Evolutionary conservation across 768 basidiomycete species (phyloP).

Genomic region (Auriscalpium vulgare): DNA sequence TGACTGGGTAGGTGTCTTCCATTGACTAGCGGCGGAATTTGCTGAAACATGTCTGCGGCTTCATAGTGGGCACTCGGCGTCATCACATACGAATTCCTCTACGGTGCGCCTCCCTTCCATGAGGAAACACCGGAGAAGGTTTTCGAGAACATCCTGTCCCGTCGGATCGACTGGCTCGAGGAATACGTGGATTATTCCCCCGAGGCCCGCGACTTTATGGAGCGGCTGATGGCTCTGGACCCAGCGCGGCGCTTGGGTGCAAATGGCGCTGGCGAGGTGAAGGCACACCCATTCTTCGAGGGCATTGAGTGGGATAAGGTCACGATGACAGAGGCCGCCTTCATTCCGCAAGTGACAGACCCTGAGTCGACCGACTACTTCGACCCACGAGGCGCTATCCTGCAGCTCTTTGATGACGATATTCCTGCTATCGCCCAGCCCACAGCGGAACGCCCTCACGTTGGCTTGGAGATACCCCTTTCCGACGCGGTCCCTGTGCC

Average conservation of each 20-base stretch:
- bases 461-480: conserved; percentile 20
- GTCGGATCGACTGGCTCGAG: conserved; percentile 93
- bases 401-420: conserved; percentile 88
- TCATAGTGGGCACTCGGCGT: conserved; percentile 95
- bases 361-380: conserved; percentile 99
- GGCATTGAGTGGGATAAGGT: conserved; percentile 93
- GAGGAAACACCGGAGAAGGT: conserved; percentile 96
- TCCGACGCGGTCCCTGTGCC: conserved; percentile 15
- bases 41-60: conserved; percentile 6
- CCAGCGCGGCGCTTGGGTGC: conserved; percentile 75
- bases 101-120: conserved; percentile 95
- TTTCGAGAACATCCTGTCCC: conserved; percentile 95
- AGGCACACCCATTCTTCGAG: conserved; percentile 81
- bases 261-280: conserved; percentile 87
- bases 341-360: conserved; percentile 91
- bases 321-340: conserved; percentile 81
- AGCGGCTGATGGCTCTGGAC: conserved; percentile 74
- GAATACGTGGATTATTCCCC: conserved; percentile 82
- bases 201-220: conserved; percentile 88
- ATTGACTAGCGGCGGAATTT: not conserved
- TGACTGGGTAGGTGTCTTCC: conserved; percentile 73
- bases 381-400: conserved; percentile 88
- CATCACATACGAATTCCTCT: conserved; percentile 96
- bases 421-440: conserved; percentile 43
- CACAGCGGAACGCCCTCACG: conserved; percentile 35